A percentile compares a stretch with the other conserved stretches of the same genome.
These are phyloP conservation scores for Erythrophleum ivorense DNA, from an alignment of 331 rosid genomes.

Conservation along the genomic window DNA sequence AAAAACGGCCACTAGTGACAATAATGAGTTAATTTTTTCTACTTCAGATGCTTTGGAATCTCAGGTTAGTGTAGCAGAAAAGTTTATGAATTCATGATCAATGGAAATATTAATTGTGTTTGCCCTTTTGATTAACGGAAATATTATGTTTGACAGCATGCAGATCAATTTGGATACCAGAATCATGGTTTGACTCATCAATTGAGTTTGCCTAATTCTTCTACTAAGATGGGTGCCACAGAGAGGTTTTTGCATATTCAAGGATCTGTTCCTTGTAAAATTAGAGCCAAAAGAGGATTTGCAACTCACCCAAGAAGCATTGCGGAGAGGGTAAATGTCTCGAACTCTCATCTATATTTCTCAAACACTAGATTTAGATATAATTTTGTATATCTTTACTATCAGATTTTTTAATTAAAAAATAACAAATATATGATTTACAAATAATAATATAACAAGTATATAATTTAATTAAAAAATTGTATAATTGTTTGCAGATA, in stretches of 20 bases:
- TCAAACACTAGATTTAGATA: too few relatives aligned
- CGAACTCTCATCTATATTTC: not conserved
- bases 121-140: too few relatives aligned
- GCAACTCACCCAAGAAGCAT: slow-evolving; percentile 99
- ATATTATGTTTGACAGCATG: slow-evolving; percentile 41
- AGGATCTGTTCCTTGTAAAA: slow-evolving; percentile 75
- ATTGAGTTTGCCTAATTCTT: slow-evolving; percentile 68
- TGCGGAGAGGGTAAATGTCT: slow-evolving; percentile 81
- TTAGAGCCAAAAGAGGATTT: slow-evolving; percentile 90
- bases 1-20: slow-evolving; percentile 54
- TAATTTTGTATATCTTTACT: too few relatives aligned
- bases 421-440: too few relatives aligned
- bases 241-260: slow-evolving; percentile 66
- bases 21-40: slow-evolving; percentile 59
- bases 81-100: not conserved
- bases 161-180: slow-evolving; percentile 46
- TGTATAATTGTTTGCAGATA: too few relatives aligned
- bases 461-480: too few relatives aligned
- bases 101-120: not conserved
- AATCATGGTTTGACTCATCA: slow-evolving; percentile 63
- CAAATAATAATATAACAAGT: too few relatives aligned
- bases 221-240: slow-evolving; percentile 49
- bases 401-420: too few relatives aligned
- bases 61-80: slow-evolving; percentile 50
- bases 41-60: slow-evolving; percentile 57